Evolutionary conservation across 306 rosid species (phyloP), one percentile per base, ranked within the genome.

Genomic region (Vigna radiata): DNA sequence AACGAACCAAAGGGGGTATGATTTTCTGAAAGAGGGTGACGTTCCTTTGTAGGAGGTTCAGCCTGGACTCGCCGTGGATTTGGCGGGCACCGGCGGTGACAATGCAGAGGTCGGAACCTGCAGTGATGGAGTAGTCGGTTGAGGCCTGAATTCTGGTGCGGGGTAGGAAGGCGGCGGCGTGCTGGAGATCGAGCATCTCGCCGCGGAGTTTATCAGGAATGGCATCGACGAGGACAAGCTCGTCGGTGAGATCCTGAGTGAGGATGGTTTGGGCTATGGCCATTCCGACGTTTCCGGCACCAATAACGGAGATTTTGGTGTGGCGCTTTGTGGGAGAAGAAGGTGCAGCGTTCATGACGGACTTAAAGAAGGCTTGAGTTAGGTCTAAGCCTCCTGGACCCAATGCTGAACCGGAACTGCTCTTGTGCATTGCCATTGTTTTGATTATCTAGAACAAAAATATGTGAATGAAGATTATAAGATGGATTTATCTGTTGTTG

Each of bases 241-340:
- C 98, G 46, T 90, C 98, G 29, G 82, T 62, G 6, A 92, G 86
- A 75, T 88, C 95, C 58, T 92, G 98, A 43, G 96, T 92, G 64
- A 94, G 93, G 73, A 92, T 94, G 76, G 97, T 94, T 67, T 94
- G 98, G 60, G 98, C 98, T 2, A 94, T 92, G 74, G 98, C 98
- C 98, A 94, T 94, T 31, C 98, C 98, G 12, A 94, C 98, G 58
- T 94, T 94, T 11, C 98, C 98, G 12, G 93, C 90, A 0, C 97
- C 98, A 18, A 94, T 72, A 62, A 92, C 95, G 15, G 97, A 87
- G 83, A 91, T 75, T 73, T 94, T 94, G 50, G 75, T 83, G 83
- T 83, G 88, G 73, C 90, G 89, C 7, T 89, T 90, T 0, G 91
- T 77, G 3, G 87, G 77, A 9, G 95, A 92, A 7, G 93, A 90